Percentiles rank a stretch among this genome's conserved stretches.
These are phyloP conservation scores for Boletus sp. DNA, from an alignment of 768 basidiomycete species.

Conservation along the genomic window DNA sequence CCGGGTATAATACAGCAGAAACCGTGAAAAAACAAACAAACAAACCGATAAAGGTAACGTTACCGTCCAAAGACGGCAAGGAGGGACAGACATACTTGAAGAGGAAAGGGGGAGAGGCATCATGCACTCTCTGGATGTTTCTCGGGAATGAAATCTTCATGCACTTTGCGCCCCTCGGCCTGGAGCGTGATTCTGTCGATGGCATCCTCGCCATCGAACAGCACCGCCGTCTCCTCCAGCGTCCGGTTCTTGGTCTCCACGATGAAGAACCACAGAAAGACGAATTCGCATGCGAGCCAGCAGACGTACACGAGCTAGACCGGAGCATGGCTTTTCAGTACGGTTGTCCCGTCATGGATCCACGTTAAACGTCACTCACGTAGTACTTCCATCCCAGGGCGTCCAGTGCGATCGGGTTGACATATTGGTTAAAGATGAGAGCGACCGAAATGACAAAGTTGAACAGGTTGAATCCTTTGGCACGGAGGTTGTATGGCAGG, in stretches of 20 bases:
- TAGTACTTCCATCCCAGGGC: conserved; percentile 75
- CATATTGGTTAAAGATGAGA: conserved; percentile 87
- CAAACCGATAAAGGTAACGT: neutral
- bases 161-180: conserved; percentile 18
- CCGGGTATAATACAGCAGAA: neutral
- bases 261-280: conserved; percentile 64
- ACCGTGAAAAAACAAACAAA: neutral
- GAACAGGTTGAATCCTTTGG: conserved; percentile 83
- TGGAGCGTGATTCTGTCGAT: conserved; percentile 33
- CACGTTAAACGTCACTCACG: conserved; percentile 31
- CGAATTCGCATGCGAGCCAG: conserved; percentile 65
- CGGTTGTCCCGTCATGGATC: neutral
- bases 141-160: conserved; percentile 15
- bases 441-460: conserved; percentile 74
- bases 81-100: neutral
- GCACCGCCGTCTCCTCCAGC: conserved; percentile 76
- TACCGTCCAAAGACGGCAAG: neutral
- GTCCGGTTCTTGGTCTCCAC: conserved; percentile 71
- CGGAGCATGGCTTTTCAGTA: neutral
- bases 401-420: conserved; percentile 75
- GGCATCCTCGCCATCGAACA: conserved; percentile 71
- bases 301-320: conserved; percentile 60
- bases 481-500: conserved; percentile 76
- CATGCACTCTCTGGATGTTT: conserved; percentile 15
- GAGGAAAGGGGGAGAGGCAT: neutral